Conservation (phyloP, 345 rosid species). For the Pistacia vera region DNA sequence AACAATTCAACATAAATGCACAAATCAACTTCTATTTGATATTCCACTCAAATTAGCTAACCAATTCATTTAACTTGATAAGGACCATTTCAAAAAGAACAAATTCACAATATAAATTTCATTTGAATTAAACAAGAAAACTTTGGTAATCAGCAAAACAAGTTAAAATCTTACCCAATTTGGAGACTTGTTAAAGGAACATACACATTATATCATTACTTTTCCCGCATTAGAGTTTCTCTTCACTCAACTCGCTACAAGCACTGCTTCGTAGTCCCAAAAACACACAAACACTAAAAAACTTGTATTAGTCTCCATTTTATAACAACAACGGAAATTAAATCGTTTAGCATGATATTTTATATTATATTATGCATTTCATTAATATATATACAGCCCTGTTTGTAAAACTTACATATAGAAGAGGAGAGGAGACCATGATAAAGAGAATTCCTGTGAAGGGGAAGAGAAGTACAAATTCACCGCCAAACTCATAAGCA, state of each 20-base stretch:
- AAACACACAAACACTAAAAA: conserved; percentile 5
- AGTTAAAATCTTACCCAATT: conserved; percentile 55
- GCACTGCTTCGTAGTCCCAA: conserved; percentile 33
- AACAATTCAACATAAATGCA: too few species aligned
- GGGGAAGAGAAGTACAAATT: conserved; percentile 24
- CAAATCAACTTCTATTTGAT: neutral
- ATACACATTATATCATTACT: conserved; percentile 46
- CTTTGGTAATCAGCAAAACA: neutral
- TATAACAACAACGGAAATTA: conserved; percentile 2
- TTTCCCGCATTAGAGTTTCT: conserved; percentile 52
- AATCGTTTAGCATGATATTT: conserved; percentile 4
- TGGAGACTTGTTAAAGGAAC: conserved; percentile 84
- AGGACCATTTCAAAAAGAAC: neutral
- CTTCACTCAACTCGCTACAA: conserved; percentile 24
- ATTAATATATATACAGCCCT: neutral
- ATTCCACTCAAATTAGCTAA: neutral
- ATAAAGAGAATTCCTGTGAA: conserved; percentile 34
- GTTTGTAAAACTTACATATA: neutral
- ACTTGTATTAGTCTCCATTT: neutral
- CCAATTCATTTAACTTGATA: too few species aligned
- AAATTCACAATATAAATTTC: neutral
- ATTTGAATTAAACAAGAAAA: too few species aligned
- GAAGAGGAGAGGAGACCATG: conserved; percentile 24
- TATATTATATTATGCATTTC: neutral
- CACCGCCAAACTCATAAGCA: conserved; percentile 43